Percentiles rank a stretch among this genome's conserved stretches.
Evolutionary conservation across 2,329 filamentous ascomycete genomes (phyloP).

Genomic region (Chalaropsis thielavioides): DNA sequence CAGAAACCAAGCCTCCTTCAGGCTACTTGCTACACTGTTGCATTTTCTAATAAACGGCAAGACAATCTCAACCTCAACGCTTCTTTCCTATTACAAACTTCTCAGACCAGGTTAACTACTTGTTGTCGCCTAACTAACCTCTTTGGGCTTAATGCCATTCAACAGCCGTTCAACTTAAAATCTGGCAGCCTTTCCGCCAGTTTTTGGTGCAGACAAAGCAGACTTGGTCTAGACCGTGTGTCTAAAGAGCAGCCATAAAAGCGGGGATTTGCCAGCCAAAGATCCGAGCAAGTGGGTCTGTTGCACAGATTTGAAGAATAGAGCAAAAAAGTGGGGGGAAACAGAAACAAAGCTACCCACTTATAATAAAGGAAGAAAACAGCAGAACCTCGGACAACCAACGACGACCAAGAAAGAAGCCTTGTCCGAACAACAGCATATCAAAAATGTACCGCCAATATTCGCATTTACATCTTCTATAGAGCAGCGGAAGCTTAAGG

Average conservation of each 20-base stretch:
- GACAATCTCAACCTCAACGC: slow-evolving; percentile 18
- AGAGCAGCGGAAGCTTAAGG: too few species aligned
- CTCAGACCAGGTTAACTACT: slow-evolving; percentile 3
- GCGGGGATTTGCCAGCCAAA: background rate
- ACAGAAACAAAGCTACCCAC: background rate
- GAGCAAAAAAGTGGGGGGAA: background rate
- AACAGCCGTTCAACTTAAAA: slow-evolving; percentile 10
- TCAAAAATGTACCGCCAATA: too few species aligned
- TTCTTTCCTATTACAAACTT: slow-evolving; percentile 9
- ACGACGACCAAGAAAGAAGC: background rate
- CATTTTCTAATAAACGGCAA: background rate
- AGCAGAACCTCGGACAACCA: background rate
- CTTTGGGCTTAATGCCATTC: slow-evolving; percentile 5
- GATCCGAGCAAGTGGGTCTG: slow-evolving; percentile 7
- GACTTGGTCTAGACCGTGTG: slow-evolving; percentile 10
- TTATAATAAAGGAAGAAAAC: background rate
- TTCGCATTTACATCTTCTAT: too few species aligned
- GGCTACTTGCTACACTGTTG: background rate
- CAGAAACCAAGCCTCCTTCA: background rate
- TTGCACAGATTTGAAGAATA: slow-evolving; percentile 2
- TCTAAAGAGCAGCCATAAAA: slow-evolving; percentile 9
- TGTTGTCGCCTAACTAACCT: slow-evolving; percentile 6
- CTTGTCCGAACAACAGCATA: too few species aligned
- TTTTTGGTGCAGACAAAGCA: background rate
- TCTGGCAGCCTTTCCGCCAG: background rate